Evolutionary conservation across 345 rosid genomes (phyloP), one percentile per base, ranked within the genome.

Genomic region (Punica granatum): DNA sequence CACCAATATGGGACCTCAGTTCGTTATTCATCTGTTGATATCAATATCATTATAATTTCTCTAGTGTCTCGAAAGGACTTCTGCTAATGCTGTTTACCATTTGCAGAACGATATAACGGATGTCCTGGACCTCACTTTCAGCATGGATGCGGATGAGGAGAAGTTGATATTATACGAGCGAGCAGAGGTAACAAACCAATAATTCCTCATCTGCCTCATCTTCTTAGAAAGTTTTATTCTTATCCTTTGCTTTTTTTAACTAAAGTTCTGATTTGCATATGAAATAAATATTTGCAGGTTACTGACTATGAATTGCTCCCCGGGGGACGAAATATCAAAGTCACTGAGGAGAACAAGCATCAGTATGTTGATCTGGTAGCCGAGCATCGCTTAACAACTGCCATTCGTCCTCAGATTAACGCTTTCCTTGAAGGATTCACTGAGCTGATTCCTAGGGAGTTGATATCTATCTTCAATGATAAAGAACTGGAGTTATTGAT

Each of bases 121-220:
- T 74, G 85, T 81, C 64, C 80, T 76, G 44, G 92, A 85, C 81
- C 94, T 90, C 67, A 93, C 98, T 60, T 93, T 93, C 77, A 93
- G 97, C 80, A 85, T 93, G 28, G 98, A 93, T 49, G 98, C 98
- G 63, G 98, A 93, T 70, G 98, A 93, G 84, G 98, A 93, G 81
- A 86, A 93, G 79, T 80, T 78, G 72, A 90, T 93, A 74, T 79
- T 93, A 66, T 93, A 84, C 72, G 98, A 90, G 69, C 84, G 83
- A 67, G 82, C 84, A 25, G 88, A 93, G 81, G 98, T 86, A 76
- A 66, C 21, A 15, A 23, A 32, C 1, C 21, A 34, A 1, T 26
- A 11, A 49, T 11, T 30, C 2, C 41, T 16, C 61, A 18, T 33
- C 15, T 16, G 26, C 31, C 61, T 61, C 3, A 65, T 39, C 41